A percentile compares a stretch with the other conserved stretches of the same genome.
These are phyloP conservation scores for Alternaria metachromatica DNA, from an alignment of 2,329 filamentous ascomycete species.

Conservation along the genomic window DNA sequence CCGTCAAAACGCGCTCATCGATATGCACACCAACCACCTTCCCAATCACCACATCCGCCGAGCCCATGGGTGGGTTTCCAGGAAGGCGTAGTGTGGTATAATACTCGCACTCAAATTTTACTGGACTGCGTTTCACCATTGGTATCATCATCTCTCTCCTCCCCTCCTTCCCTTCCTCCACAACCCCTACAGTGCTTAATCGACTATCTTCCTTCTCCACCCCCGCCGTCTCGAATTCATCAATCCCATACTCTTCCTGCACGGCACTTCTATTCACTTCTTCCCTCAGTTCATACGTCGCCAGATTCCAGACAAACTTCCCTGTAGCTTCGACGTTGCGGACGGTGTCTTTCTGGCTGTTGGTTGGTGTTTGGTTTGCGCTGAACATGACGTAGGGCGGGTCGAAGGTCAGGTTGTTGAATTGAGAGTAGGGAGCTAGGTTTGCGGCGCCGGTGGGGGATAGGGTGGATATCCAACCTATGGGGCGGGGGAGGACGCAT, in stretches of 20 bases:
- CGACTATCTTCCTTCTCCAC: slow-evolving; percentile 57
- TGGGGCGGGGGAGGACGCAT: slow-evolving; percentile 67
- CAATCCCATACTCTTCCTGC: slow-evolving; percentile 56
- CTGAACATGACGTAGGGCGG: slow-evolving; percentile 69
- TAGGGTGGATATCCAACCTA: slow-evolving; percentile 68
- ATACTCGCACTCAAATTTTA: slow-evolving; percentile 65
- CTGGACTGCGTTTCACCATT: slow-evolving; percentile 62
- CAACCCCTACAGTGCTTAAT: slow-evolving; percentile 38
- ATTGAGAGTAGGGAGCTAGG: slow-evolving; percentile 67
- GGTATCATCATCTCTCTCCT: slow-evolving; percentile 43
- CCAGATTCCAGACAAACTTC: slow-evolving; percentile 66
- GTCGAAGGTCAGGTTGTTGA: slow-evolving; percentile 69
- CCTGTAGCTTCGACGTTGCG: slow-evolving; percentile 63
- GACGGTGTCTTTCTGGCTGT: slow-evolving; percentile 62
- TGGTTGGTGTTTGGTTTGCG: slow-evolving; percentile 60
- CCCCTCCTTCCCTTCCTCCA: not conserved
- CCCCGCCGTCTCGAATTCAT: slow-evolving; percentile 62
- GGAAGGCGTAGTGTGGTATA: slow-evolving; percentile 63
- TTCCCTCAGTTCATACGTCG: slow-evolving; percentile 63
- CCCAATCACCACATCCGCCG: slow-evolving; percentile 65
- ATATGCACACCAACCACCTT: slow-evolving; percentile 65
- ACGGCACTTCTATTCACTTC: slow-evolving; percentile 64
- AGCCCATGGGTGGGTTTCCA: slow-evolving; percentile 64
- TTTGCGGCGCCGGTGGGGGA: slow-evolving; percentile 58
- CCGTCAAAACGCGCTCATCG: slow-evolving; percentile 60